Conservation (phyloP, 176 grass and related monocot species). For the Carex myosuroides region DNA sequence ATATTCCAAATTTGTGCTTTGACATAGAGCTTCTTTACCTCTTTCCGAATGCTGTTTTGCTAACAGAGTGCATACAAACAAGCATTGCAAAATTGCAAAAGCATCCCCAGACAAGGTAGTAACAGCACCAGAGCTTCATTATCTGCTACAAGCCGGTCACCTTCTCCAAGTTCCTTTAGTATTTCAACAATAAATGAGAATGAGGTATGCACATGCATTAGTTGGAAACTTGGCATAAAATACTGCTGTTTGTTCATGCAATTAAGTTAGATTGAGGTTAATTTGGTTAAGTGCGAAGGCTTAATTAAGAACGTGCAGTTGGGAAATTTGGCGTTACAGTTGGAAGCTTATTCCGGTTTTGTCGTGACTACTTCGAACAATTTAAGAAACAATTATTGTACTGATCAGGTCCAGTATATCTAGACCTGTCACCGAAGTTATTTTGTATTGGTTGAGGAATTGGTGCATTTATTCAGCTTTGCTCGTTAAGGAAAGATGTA, state of each 20-base stretch:
- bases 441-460: background rate
- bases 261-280: background rate
- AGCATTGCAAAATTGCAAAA: conserved; percentile 73
- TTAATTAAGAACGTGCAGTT: background rate
- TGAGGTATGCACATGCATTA: conserved; percentile 42
- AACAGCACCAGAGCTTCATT: conserved; percentile 55
- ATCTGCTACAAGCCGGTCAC: conserved; percentile 48
- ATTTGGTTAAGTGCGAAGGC: background rate
- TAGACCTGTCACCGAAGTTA: background rate
- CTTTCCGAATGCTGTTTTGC: background rate
- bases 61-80: conserved; percentile 76
- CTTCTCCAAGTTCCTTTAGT: conserved; percentile 80
- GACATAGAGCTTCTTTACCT: background rate
- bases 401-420: background rate
- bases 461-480: background rate
- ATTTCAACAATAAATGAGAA: conserved; percentile 64
- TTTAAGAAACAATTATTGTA: background rate
- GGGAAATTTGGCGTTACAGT: background rate
- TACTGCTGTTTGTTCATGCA: background rate
- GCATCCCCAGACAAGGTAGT: conserved; percentile 56
- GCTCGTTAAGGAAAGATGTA: background rate
- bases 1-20: background rate
- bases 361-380: background rate
- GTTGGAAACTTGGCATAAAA: background rate
- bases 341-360: background rate